A percentile compares a stretch with the other conserved stretches of the same genome.
phyloP scores from a whole-genome alignment of 2,329 filamentous ascomycete species.

The Fusarium sp. region DNA sequence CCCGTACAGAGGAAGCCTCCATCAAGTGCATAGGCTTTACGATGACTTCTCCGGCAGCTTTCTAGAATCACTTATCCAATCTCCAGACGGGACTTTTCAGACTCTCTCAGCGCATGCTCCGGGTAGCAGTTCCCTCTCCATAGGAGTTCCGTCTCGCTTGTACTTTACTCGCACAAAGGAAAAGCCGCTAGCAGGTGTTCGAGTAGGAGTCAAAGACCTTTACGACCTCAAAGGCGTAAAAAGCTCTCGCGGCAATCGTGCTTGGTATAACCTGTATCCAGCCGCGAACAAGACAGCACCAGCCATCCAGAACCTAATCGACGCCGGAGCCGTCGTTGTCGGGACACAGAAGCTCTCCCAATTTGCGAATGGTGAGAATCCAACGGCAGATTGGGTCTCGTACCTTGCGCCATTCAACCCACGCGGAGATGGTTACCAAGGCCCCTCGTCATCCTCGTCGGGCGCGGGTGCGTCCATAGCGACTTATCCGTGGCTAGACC shows the following conservation, averaged over 20 bases:
- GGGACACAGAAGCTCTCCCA: conserved; percentile 23
- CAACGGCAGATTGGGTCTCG: conserved; percentile 39
- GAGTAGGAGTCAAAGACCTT: conserved; percentile 21
- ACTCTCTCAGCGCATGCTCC: background rate
- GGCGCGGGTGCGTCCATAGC: conserved; percentile 51
- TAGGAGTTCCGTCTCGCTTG: background rate
- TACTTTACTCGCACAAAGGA: background rate
- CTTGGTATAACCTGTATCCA: conserved; percentile 2
- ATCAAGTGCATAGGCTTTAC: background rate
- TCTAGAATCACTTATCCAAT: background rate
- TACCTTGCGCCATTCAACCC: conserved; percentile 56
- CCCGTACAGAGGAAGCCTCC: fast-evolving
- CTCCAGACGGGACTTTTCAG: background rate
- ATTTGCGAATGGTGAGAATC: conserved; percentile 12
- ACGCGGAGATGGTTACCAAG: conserved; percentile 58
- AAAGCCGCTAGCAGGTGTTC: background rate
- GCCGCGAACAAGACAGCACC: background rate
- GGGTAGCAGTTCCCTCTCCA: background rate
- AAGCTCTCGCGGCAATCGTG: conserved; percentile 11
- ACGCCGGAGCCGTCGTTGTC: conserved; percentile 18
- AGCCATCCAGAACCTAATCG: conserved; percentile 4
- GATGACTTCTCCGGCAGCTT: background rate
- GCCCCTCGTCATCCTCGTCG: conserved; percentile 54
- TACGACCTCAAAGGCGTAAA: conserved; percentile 22
- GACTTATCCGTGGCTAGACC: conserved; percentile 56